These are phyloP conservation scores for Nymphaea thermarum DNA, from an alignment of 164 flowering plant genomes.

Conservation along the genomic window DNA sequence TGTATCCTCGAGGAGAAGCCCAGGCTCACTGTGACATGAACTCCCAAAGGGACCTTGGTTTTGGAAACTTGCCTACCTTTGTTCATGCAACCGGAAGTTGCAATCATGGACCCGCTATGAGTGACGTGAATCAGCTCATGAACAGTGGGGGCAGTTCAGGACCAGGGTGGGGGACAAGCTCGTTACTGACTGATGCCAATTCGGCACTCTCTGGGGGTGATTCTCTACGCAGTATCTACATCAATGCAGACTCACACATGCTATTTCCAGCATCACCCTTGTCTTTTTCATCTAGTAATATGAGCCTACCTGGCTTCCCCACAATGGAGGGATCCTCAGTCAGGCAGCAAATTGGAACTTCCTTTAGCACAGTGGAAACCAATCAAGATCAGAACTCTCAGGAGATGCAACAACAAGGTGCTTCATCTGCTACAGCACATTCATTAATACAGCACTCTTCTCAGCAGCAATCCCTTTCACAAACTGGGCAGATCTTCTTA, in stretches of 20 bases:
- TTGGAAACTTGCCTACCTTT: slow-evolving; percentile 60
- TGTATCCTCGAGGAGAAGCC: slow-evolving; percentile 78
- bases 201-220: slow-evolving; percentile 94
- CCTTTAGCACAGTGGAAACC: slow-evolving; percentile 9
- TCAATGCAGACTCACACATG: slow-evolving; percentile 65
- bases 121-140: slow-evolving; percentile 55
- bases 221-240: slow-evolving; percentile 84
- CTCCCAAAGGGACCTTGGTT: slow-evolving; percentile 61
- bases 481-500: background rate
- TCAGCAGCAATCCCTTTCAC: slow-evolving; percentile 31
- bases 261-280: slow-evolving; percentile 86
- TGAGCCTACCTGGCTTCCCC: slow-evolving; percentile 77
- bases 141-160: slow-evolving; percentile 77
- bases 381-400: slow-evolving; percentile 53
- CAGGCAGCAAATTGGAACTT: slow-evolving; percentile 34
- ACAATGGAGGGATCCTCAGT: slow-evolving; percentile 62
- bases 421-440: slow-evolving; percentile 60
- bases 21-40: slow-evolving; percentile 36
- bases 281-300: slow-evolving; percentile 74
- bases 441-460: slow-evolving; percentile 30
- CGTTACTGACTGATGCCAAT: slow-evolving; percentile 91
- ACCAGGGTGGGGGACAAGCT: slow-evolving; percentile 89
- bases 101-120: slow-evolving; percentile 43
- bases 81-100: slow-evolving; percentile 43
- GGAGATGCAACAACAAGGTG: slow-evolving; percentile 38